Evolutionary conservation across 345 rosid species (phyloP), one percentile per base, ranked within the genome.

Genomic region (Brassica carinata): DNA sequence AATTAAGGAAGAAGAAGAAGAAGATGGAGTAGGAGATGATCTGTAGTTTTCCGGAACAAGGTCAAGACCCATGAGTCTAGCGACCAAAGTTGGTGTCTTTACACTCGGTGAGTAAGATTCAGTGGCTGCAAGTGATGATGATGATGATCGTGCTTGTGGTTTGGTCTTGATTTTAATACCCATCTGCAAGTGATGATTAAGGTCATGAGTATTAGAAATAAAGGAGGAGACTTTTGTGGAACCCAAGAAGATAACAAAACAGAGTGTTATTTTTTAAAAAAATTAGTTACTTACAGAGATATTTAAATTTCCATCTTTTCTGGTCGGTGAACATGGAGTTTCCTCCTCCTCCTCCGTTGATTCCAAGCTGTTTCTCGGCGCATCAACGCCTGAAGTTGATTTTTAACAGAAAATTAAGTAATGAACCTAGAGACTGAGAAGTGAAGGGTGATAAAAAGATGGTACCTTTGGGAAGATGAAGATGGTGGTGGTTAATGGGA

Each of bases 21-120:
- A 48, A 27, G 89, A 80, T 2, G 87, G 77, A 17, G 85, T 77
- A 58, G 89, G 85, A 10, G 95, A 86, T 19, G 93, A 89, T 67
- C 10, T 78, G 61, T 77, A 64, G 38, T 77, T 77, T 18, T 88
- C 96, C 1, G 99, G 97, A 63, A 90, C 92, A 79, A 90, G 87
- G 64, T 95, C 99, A 15, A 95, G 97, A 59, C 99, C 99, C 99
- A 95, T 95, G 27, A 95, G 91, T 68, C 98, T 85, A 14, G 98
- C 99, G 0, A 95, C 96, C 57, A 95, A 82, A 64, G 84, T 92
- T 30, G 99, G 99, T 17, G 97, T 90, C 84, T 87, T 91, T 79
- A 90, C 83, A 10, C 88, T 87, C 5, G 98, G 96, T 19, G 99
- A 91, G 73, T 85, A 74, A 29, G 80, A 55, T 76, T 81, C 84